Percentiles rank a stretch among this genome's conserved stretches.
Conservation (phyloP, 1,284 basidiomycete genomes). For the Puccinia coronata region DNA sequence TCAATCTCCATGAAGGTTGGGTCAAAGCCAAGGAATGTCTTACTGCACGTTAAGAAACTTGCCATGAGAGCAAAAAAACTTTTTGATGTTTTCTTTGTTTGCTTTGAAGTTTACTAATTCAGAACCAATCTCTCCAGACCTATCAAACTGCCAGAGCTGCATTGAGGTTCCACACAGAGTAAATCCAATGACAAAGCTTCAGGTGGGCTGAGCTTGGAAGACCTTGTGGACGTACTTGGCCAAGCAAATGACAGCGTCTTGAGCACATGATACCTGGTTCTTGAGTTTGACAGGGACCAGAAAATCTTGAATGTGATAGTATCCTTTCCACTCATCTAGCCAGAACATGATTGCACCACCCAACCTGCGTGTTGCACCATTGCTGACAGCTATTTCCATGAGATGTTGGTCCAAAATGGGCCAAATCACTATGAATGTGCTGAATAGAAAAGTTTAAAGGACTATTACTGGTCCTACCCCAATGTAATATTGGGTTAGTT, state of each 20-base stretch:
- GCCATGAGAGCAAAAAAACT: not conserved
- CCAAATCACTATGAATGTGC: no score
- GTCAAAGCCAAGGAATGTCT: not conserved
- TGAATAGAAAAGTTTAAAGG: no score
- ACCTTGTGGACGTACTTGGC: not conserved
- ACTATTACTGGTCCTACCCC: no score
- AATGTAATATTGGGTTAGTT: no score
- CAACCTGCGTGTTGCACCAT: not conserved
- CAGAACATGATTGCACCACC: not conserved
- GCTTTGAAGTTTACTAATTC: not conserved
- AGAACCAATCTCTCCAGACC: not conserved
- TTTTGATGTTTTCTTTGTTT: not conserved
- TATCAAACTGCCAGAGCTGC: slow-evolving; percentile 11
- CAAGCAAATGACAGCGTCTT: not conserved
- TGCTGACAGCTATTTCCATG: no score
- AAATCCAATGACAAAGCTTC: not conserved
- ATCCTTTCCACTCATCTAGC: no score
- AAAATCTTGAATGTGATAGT: not conserved
- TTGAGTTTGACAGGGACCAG: slow-evolving; percentile 9
- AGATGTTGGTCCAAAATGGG: no score
- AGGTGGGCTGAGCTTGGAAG: slow-evolving; percentile 16
- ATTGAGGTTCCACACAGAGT: not conserved
- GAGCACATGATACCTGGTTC: not conserved
- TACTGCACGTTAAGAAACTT: not conserved
- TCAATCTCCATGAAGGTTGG: not conserved